These are phyloP conservation scores for Cutaneotrichosporon sp. DNA, from an alignment of 1,284 basidiomycete species.

Conservation along the genomic window DNA sequence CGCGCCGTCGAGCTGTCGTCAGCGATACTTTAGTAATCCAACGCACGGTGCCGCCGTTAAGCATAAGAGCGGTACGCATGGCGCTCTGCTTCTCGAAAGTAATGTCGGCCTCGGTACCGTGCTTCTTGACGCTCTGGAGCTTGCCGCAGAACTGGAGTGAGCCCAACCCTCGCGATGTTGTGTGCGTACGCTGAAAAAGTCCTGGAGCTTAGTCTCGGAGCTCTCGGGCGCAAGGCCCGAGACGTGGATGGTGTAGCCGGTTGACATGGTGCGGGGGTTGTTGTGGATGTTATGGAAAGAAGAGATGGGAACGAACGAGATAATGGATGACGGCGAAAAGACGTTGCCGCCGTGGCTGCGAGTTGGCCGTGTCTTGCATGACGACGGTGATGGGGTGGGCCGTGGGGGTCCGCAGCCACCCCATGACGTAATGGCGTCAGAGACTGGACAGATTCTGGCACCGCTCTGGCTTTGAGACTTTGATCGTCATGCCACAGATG, in stretches of 20 bases:
- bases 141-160: constrained; percentile 43
- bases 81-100: constrained; percentile 49
- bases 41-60: constrained; percentile 48
- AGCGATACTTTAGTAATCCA: not conserved
- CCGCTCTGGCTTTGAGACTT: too few species aligned
- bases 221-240: constrained; percentile 47
- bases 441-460: too few species aligned
- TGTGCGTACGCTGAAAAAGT: constrained; percentile 42
- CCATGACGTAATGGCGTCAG: too few species aligned
- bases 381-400: too few species aligned
- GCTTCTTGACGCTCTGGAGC: constrained; percentile 44
- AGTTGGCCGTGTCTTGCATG: too few species aligned
- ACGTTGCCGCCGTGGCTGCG: too few species aligned
- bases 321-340: not conserved
- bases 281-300: not conserved
- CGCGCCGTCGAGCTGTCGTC: constrained; percentile 44
- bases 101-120: constrained; percentile 44
- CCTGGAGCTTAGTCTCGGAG: constrained; percentile 47
- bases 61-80: constrained; percentile 47
- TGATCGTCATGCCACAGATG: too few species aligned
- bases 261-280: constrained; percentile 12
- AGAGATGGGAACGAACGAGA: not conserved
- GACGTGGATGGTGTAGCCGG: constrained; percentile 45
- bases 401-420: too few species aligned
- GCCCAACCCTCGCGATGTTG: not conserved